phyloP scores from a whole-genome alignment of 139 green algal species.

The Chlamydomonas asymmetrica region DNA sequence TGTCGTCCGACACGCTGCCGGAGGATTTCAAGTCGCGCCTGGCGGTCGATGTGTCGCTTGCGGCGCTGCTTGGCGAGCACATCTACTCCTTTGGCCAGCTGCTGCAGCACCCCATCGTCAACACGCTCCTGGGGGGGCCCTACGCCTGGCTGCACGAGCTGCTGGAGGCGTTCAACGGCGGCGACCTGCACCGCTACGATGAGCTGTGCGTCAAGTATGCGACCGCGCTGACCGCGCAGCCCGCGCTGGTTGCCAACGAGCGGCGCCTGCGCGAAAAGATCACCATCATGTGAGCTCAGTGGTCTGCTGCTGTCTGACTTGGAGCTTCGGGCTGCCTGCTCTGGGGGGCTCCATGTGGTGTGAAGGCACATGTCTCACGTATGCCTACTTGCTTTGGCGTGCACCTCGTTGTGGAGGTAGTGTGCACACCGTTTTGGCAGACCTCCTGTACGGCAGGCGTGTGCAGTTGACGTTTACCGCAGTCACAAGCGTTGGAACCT shows the following conservation, averaged over 20 bases:
- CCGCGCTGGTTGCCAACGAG: slow-evolving; percentile 90
- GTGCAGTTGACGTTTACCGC: no score
- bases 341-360: no score
- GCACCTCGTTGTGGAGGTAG: no score
- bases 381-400: no score
- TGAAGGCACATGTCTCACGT: no score
- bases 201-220: slow-evolving; percentile 81
- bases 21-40: slow-evolving; percentile 76
- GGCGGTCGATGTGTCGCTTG: slow-evolving; percentile 92
- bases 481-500: no score
- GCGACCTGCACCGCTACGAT: slow-evolving; percentile 93
- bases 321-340: no score
- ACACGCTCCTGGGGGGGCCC: slow-evolving; percentile 61
- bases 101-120: slow-evolving; percentile 94
- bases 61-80: slow-evolving; percentile 92
- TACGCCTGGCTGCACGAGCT: slow-evolving; percentile 90
- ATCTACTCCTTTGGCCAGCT: slow-evolving; percentile 98
- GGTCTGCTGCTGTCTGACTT: no score
- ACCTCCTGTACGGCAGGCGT: no score
- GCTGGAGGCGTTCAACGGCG: slow-evolving; percentile 83
- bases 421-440: no score
- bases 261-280: slow-evolving; percentile 93
- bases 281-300: slow-evolving; percentile 79
- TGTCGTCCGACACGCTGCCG: slow-evolving; percentile 77
- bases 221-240: slow-evolving; percentile 84